Conservation (phyloP, 1,284 basidiomycete species). For the Microbotryum violaceum region DNA sequence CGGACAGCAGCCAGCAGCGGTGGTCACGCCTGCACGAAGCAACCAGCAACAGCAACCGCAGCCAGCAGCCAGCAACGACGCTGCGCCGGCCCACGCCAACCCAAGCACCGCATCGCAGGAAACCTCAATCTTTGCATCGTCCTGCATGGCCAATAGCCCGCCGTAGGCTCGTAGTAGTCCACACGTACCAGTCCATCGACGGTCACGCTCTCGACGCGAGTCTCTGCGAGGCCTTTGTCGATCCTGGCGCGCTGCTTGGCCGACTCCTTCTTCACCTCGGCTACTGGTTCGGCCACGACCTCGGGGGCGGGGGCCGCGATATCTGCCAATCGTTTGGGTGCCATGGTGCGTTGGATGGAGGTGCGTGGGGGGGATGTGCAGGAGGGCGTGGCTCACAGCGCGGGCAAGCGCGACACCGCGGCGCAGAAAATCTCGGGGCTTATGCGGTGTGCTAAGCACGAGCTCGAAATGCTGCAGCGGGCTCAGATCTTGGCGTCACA, state of each 20-base stretch:
- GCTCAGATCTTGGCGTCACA: too few relatives aligned
- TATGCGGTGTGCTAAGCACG: background rate
- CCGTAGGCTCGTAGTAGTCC: too few relatives aligned
- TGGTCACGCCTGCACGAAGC: too few relatives aligned
- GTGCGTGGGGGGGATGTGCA: background rate
- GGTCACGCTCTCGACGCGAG: conserved; percentile 19
- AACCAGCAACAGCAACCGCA: too few relatives aligned
- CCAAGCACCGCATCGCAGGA: too few relatives aligned
- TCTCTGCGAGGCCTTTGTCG: conserved; percentile 25
- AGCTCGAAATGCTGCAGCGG: too few relatives aligned
- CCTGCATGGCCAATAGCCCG: too few relatives aligned
- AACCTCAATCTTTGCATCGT: too few relatives aligned
- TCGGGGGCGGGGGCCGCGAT: conserved; percentile 23
- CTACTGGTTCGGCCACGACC: conserved; percentile 10
- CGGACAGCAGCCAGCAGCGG: too few relatives aligned
- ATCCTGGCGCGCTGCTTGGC: conserved; percentile 20
- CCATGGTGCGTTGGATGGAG: background rate
- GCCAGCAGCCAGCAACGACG: too few relatives aligned
- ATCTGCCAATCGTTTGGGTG: conserved; percentile 23
- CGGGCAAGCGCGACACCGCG: background rate
- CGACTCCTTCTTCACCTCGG: conserved; percentile 12
- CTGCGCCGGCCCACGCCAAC: too few relatives aligned
- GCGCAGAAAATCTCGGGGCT: background rate
- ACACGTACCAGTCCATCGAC: conserved; percentile 30
- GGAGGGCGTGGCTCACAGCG: background rate